Base-by-base conservation (phyloP, 2,329 filamentous ascomycete genomes). In the Pseudocercospora macadamiae region DNA sequence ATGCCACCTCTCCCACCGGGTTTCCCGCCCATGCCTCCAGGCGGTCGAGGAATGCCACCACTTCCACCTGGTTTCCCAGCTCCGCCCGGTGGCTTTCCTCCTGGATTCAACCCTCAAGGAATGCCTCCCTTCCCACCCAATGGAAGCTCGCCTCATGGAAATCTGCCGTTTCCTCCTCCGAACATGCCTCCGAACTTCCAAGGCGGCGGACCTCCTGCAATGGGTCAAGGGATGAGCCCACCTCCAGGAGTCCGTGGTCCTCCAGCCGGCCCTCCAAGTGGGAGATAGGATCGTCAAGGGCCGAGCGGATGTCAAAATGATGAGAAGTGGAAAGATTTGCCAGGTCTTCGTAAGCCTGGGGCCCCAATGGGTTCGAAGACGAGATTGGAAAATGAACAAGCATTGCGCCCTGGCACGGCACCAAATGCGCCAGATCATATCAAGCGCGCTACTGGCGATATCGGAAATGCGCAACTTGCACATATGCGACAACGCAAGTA, bases 11-110 rank as follows among this genome's bases (percentile, higher is more conserved):
- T 68, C 47, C 66, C 66, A 39, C 60, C 65, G 21, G 65, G 65
- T 26, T 64, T 67, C 26, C 65, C 65, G 42, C 57, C 60, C 5
- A 60, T 59, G 44, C 58, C 55, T 16, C 64, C 65, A 32, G 65
- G 62, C 37, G 66, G 63, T 16, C 60, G 64, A 51, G 66, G 66
- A 12, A 67, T 68, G 63, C 67, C 66, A 18, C 63, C 61, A 3
- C 55, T 67, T n/a, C 75, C 74, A 45, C 74, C 76, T 21, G 71
- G 70, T 9, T 71, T 74, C 64, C 73, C 73, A 12, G 68, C 70
- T 34, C 71, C 66, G 21, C 76, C 74, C 1, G 75, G 75, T 61
- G 67, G 62, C 42, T 74, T 76, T 67, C 68, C 66, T 42, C 67
- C 64, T 18, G 75, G 73, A 8, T 68, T 70, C 52, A 74, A 75